These are phyloP conservation scores for Teunomyces funiuensis DNA, from an alignment of 805 yeast genomes.

Conservation along the genomic window DNA sequence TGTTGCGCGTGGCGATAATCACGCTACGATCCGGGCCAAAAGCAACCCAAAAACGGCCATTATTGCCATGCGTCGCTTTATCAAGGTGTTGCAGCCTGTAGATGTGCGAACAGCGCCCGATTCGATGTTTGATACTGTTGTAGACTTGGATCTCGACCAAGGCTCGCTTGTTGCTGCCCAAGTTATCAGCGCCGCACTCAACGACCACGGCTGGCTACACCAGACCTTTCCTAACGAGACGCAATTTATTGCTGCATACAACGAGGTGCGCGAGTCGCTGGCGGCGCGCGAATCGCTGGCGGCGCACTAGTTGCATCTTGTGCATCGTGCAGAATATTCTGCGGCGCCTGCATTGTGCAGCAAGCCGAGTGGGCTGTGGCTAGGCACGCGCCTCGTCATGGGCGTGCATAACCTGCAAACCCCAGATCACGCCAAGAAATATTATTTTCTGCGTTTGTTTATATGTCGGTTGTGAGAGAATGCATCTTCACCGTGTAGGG, in stretches of 20 bases:
- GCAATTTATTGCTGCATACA: background rate
- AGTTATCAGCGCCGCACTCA: background rate
- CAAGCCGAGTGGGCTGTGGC: too few species aligned
- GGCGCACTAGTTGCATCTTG: too few species aligned
- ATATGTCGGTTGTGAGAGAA: background rate
- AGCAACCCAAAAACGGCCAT: slow-evolving; percentile 51
- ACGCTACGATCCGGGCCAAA: slow-evolving; percentile 69
- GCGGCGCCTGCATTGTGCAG: too few species aligned
- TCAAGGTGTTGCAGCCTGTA: slow-evolving; percentile 65
- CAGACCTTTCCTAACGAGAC: background rate
- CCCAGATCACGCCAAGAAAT: background rate
- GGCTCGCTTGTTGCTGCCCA: background rate
- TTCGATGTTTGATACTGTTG: slow-evolving; percentile 58
- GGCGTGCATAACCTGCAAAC: background rate
- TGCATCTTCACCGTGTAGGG: too few species aligned
- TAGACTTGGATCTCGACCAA: slow-evolving; percentile 44
- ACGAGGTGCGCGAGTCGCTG: background rate
- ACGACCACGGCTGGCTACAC: background rate
- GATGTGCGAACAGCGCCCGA: slow-evolving; percentile 55
- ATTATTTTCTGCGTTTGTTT: background rate
- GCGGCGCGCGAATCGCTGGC: too few species aligned
- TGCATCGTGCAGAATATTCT: too few species aligned
- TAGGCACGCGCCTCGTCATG: too few species aligned
- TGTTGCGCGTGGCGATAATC: slow-evolving; percentile 74
- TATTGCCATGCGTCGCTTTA: slow-evolving; percentile 72